These are phyloP conservation scores for Pisolithus thermaeus DNA, from an alignment of 1,284 basidiomycete genomes.

Conservation along the genomic window DNA sequence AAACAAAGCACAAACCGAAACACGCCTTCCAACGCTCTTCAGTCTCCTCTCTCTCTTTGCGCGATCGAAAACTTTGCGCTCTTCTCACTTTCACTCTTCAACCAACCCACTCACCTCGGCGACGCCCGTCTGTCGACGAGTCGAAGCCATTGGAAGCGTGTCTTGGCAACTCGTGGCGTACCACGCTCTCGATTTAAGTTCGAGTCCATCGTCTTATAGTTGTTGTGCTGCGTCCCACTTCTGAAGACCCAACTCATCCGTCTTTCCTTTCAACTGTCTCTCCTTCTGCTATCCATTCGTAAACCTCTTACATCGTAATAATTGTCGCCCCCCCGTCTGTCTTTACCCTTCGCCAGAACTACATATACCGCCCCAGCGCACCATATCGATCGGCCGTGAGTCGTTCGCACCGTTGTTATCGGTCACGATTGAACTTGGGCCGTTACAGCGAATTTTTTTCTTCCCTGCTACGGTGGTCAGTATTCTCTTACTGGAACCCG, in stretches of 20 bases:
- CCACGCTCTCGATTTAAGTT: slow-evolving; percentile 42
- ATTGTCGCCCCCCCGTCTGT: slow-evolving; percentile 12
- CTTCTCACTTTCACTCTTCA: not conserved
- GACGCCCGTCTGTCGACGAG: slow-evolving; percentile 21
- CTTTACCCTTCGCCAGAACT: not conserved
- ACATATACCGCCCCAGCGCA: slow-evolving; percentile 2
- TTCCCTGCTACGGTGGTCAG: not conserved
- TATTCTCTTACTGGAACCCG: not conserved
- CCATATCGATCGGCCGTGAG: slow-evolving; percentile 12
- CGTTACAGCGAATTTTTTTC: slow-evolving; percentile 13
- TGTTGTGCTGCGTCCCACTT: slow-evolving; percentile 22
- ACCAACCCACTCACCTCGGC: slow-evolving; percentile 19
- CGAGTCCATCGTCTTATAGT: slow-evolving; percentile 34
- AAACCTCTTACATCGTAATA: slow-evolving; percentile 16
- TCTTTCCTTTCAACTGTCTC: slow-evolving; percentile 45
- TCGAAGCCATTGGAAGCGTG: slow-evolving; percentile 20
- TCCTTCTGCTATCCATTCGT: slow-evolving; percentile 12
- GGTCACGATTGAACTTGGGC: slow-evolving; percentile 5
- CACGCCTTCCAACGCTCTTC: slow-evolving; percentile 40
- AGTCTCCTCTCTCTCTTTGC: slow-evolving; percentile 45
- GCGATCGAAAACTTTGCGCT: slow-evolving; percentile 21
- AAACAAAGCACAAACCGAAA: slow-evolving; percentile 41
- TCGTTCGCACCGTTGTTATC: not conserved
- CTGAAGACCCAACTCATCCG: slow-evolving; percentile 31
- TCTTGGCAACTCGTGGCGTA: slow-evolving; percentile 18